Conservation (phyloP, 805 yeast genomes). For the Sungouiella thailandica region DNA sequence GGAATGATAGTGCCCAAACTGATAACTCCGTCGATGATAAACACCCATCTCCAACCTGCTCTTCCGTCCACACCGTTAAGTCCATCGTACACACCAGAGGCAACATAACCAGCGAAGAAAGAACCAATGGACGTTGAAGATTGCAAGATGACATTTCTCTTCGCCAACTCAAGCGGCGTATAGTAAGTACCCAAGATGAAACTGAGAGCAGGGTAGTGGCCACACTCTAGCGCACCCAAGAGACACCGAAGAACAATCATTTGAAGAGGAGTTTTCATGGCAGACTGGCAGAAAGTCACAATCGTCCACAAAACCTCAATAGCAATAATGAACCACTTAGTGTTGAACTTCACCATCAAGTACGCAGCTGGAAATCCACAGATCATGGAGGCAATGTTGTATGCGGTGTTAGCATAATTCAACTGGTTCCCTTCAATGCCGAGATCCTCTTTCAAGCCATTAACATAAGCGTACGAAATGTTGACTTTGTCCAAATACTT, state of each 20-base stretch:
- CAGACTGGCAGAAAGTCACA: slow-evolving; percentile 2
- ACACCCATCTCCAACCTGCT: slow-evolving; percentile 8
- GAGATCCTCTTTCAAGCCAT: neutral
- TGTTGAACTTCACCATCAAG: slow-evolving; percentile 2
- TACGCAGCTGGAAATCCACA: slow-evolving; percentile 3
- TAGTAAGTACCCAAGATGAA: slow-evolving; percentile 3
- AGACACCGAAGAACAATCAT: slow-evolving; percentile 4
- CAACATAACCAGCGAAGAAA: neutral
- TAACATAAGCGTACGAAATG: slow-evolving; percentile 4
- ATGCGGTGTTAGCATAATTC: slow-evolving; percentile 7
- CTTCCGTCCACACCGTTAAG: slow-evolving; percentile 1
- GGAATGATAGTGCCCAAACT: neutral
- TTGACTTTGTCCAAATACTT: slow-evolving; percentile 7
- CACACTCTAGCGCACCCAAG: slow-evolving; percentile 2
- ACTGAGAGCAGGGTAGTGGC: slow-evolving; percentile 2
- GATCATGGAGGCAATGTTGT: slow-evolving; percentile 4
- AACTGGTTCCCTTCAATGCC: slow-evolving; percentile 1
- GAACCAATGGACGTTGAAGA: neutral
- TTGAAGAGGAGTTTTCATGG: slow-evolving; percentile 5
- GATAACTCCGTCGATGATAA: slow-evolving; percentile 6
- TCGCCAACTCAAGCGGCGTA: slow-evolving; percentile 1
- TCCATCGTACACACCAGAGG: neutral
- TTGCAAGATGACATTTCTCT: slow-evolving; percentile 1
- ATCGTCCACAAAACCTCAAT: slow-evolving; percentile 5
- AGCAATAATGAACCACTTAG: slow-evolving; percentile 5